Evolutionary conservation across 768 basidiomycete species (phyloP), one percentile per base, ranked within the genome.

Genomic region (Kwoniella pini): DNA sequence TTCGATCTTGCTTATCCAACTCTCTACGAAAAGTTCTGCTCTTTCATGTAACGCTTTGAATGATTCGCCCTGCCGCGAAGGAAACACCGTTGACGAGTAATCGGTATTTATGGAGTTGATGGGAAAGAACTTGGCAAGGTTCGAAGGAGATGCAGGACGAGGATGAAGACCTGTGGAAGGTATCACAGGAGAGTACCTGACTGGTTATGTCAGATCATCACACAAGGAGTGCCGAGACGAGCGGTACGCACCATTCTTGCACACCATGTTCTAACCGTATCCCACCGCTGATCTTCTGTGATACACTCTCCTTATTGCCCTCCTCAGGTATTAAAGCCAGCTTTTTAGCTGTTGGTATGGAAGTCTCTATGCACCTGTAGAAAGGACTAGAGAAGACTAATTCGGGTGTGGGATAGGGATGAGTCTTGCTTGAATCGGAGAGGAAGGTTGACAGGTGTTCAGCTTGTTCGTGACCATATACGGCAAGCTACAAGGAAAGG

Each of bases 331-430:
- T 40, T 22, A 61, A 28, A 0, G 43, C 54, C n/a, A 78, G 57
- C 3, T 64, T 63, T 19, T 53, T 28, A 1, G 65, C 60, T 4
- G 71, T 65, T 9, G 72, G 74, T 10, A 67, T 42, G 13, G 69
- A 65, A 7, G 77, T 78, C 62, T 79, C 69, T 33, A 79, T 73
- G 56, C 78, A 79, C 30, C 78, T 65, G 54, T 76, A 79, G 57
- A 79, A 79, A 0, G 78, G 72, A 24, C 62, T 65, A 9, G 64
- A 67, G 55, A 77, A 77, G 13, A 79, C 65, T 24, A 69, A 45
- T 43, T 79, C 76, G 0, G 78, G 78, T 6, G 63, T 63, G 17
- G 76, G 76, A 55, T 67, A 57, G 10, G 67, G 72, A 17, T 44
- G 44, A 7, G 60, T 56, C 5, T 59, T 33, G 15, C 57, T 42